Percentiles rank a stretch among this genome's conserved stretches.
Evolutionary conservation across 2,329 filamentous ascomycete genomes (phyloP).

Genomic region (Passalora sequoiae): DNA sequence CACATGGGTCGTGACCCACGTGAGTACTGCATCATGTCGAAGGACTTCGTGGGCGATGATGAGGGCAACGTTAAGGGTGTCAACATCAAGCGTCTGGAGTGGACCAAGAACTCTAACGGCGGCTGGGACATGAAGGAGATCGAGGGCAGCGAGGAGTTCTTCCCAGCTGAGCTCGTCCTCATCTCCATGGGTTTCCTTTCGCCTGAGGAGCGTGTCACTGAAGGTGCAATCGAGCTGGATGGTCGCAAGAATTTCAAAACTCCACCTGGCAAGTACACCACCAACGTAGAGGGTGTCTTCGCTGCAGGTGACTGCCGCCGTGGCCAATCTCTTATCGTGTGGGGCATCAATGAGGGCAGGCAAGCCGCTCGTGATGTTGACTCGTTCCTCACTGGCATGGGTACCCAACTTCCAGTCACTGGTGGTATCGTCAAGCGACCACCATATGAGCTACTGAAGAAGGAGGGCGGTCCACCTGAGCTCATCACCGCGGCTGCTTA

Average conservation of each 20-base stretch:
- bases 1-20: slow-evolving; percentile 95
- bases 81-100: slow-evolving; percentile 91
- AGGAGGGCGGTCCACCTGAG: slow-evolving; percentile 36
- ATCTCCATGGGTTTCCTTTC: slow-evolving; percentile 97
- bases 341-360: slow-evolving; percentile 97
- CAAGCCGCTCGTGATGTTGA: slow-evolving; percentile 91
- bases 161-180: slow-evolving; percentile 89
- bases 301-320: slow-evolving; percentile 92
- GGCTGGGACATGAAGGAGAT: slow-evolving; percentile 99
- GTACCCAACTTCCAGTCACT: slow-evolving; percentile 77
- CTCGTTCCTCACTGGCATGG: slow-evolving; percentile 69
- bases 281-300: slow-evolving; percentile 83
- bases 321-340: slow-evolving; percentile 93
- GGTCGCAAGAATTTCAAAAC: slow-evolving; percentile 96
- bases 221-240: slow-evolving; percentile 85
- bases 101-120: slow-evolving; percentile 82
- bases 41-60: slow-evolving; percentile 89
- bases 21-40: slow-evolving; percentile 97
- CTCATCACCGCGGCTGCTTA: slow-evolving; percentile 31
- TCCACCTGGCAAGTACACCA: slow-evolving; percentile 76
- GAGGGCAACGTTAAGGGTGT: slow-evolving; percentile 87
- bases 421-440: slow-evolving; percentile 86
- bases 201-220: slow-evolving; percentile 81
- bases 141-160: slow-evolving; percentile 89
- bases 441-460: slow-evolving; percentile 62